Conservation (phyloP, 768 basidiomycete genomes). For the Amanita pseudoporphyria region DNA sequence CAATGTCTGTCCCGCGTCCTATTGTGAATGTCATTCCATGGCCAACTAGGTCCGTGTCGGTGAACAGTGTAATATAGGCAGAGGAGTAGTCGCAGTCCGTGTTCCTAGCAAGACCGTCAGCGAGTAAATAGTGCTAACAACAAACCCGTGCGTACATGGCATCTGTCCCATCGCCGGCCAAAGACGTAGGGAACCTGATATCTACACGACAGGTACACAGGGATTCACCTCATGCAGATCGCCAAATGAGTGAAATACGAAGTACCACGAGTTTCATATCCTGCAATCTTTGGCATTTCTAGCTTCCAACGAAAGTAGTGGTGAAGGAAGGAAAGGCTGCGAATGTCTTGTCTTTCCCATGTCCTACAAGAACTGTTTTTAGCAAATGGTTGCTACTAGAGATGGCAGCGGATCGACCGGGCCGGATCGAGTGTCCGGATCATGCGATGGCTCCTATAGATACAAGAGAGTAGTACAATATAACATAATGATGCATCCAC, state of each 20-base stretch:
- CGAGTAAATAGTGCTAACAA: no score
- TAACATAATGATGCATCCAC: no score
- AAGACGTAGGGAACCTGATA: conserved; percentile 85
- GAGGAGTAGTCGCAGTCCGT: conserved; percentile 94
- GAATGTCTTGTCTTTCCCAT: no score
- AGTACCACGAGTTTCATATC: conserved; percentile 25
- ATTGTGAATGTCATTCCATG: conserved; percentile 95
- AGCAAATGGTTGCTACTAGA: no score
- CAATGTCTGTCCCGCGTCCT: conserved; percentile 92
- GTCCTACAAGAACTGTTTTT: no score
- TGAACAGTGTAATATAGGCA: conserved; percentile 77
- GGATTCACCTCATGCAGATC: conserved; percentile 23
- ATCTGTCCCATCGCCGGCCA: conserved; percentile 89
- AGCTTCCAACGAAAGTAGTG: no score
- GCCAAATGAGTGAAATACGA: not conserved
- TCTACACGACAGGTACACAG: no score
- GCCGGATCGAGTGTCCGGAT: no score
- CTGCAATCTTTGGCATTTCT: conserved; percentile 24
- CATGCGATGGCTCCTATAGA: no score
- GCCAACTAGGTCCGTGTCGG: conserved; percentile 67
- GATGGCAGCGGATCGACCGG: no score
- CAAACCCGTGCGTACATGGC: conserved; percentile 55
- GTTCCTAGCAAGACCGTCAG: conserved; percentile 63
- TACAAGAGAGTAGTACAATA: no score
- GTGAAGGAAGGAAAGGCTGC: no score